Percentiles rank a stretch among this genome's conserved stretches.
Evolutionary conservation across 1,139 yeast genomes (phyloP).

Genomic region (Suhomyces anneliseae): DNA sequence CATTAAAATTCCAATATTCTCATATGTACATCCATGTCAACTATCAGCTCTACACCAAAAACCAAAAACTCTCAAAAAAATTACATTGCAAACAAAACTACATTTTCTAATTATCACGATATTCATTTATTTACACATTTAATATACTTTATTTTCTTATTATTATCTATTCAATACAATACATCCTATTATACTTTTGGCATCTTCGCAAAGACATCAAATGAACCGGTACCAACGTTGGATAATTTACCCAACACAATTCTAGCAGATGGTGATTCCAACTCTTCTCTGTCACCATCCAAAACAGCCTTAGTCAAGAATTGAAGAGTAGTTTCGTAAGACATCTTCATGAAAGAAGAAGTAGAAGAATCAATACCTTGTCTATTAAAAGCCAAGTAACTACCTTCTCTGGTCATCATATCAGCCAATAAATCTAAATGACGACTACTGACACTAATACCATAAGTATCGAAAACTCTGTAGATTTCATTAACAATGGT

Average conservation of each 20-base stretch:
- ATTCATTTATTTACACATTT: too few relatives aligned
- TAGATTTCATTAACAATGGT: conserved; percentile 96
- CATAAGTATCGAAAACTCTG: conserved; percentile 94
- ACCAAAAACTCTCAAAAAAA: too few relatives aligned
- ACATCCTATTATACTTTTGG: conserved; percentile 27
- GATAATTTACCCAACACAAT: conserved; percentile 90
- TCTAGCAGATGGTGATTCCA: conserved; percentile 93
- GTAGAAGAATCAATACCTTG: conserved; percentile 97
- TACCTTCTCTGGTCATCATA: conserved; percentile 99
- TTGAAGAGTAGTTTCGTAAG: conserved; percentile 97
- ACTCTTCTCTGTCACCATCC: conserved; percentile 84
- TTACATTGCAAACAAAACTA: too few relatives aligned
- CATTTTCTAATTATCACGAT: too few relatives aligned
- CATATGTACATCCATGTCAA: too few relatives aligned
- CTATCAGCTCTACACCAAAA: too few relatives aligned
- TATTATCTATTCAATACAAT: background rate
- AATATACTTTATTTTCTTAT: too few relatives aligned
- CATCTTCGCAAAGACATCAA: conserved; percentile 78
- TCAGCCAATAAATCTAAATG: conserved; percentile 97
- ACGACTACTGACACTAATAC: conserved; percentile 88
- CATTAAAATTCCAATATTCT: too few relatives aligned
- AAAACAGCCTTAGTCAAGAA: conserved; percentile 95
- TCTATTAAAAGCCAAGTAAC: conserved; percentile 94
- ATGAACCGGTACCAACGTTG: conserved; percentile 94
- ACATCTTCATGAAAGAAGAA: conserved; percentile 97